Evolutionary conservation across 139 green algal genomes (phyloP), one percentile per base, ranked within the genome.

Genomic region (Haematococcus sp.): DNA sequence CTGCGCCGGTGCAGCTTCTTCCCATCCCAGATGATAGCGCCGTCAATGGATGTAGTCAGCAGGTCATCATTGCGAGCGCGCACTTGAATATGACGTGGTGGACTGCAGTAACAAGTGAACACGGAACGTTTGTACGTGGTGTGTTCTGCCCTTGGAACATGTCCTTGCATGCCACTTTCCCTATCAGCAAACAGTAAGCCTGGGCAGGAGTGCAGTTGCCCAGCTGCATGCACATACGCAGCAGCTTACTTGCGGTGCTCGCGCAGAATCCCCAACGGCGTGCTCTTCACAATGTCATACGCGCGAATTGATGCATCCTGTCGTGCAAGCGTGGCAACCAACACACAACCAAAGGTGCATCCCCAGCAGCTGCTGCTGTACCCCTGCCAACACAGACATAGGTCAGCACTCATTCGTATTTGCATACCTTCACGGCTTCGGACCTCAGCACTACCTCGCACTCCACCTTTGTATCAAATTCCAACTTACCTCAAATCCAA

Each of bases 11-110:
- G 59, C 25, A 79, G 75, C 30, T 75, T 81, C 79, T 84, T 78
- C 17, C 68, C n/a, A 33, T 84, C 79, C 79, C 79, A 84, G 2
- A 84, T 56, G 20, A 81, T 59, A 30, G 80, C 68, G 1, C 68
- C 70, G 19, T 84, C 79, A 3, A 63, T 32, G 1, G 74, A 76
- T 0, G 76, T 76, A 22, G 64, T 66, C 27, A 84, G 66, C 34
- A 84, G 74, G 52, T 78, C 70, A 31, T 56, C 35, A 11, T 40
- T 30, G 0, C 71, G 40, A 0, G 25, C 35, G 30, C 69, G 75
- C 0, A 72, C 11, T 4, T 60, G 52, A 30, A 82, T 35, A n/a
- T 75, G 56, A 17, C 64, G 59, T 27, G 72, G 51, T 16, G 65
- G 65, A n/a, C 70, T 82, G 64, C 32, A 30, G 31, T 30, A 56